Evolutionary conservation across 805 yeast genomes (phyloP), one percentile per base, ranked within the genome.

Genomic region (Candida maesae): DNA sequence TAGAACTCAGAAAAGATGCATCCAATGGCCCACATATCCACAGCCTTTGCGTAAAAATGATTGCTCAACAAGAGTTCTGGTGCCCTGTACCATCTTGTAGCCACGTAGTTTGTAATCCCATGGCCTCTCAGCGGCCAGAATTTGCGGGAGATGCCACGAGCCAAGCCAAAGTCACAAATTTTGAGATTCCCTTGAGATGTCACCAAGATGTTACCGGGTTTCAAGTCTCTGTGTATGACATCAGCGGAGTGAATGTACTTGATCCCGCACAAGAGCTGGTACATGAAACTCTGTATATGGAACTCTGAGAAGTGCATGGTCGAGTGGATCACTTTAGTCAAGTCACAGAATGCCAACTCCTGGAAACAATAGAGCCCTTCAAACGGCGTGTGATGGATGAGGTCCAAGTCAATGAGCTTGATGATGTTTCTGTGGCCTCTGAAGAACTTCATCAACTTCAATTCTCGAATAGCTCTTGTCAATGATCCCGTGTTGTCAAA

Each of bases 31-130:
- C 98, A 90, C 68, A 90, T 70, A 60, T 90, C 98, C 35, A 90
- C 83, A 3, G 77, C 70, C 42, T 83, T 83, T 4, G 79, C 73
- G 56, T 87, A 87, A 14, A 51, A 55, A 38, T 69, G 72, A 42
- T 74, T 70, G 10, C 84, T 73, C 25, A 89, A 61, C 33, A 90
- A 76, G 35, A 90, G 68, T 55, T 90, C 98, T 0, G 98, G 98
- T 0, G 97, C 96, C 33, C 98, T 70, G 56, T 90, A 90, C 96
- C 96, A 90, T 43, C 97, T 66, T 0, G 97, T 90, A 0, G 96
- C 96, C 18, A 90, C 96, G 57, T 90, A 90, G 51, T 79, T 81
- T 10, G 95, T 85, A 20, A 85, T 84, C 13, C 74, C 69, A 23
- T 65, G 55, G 3, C 65, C 46, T 28, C 59, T 64, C 13, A 67